phyloP scores from a whole-genome alignment of 106 monocot genomes.

The Platanthera guangdongensis region DNA sequence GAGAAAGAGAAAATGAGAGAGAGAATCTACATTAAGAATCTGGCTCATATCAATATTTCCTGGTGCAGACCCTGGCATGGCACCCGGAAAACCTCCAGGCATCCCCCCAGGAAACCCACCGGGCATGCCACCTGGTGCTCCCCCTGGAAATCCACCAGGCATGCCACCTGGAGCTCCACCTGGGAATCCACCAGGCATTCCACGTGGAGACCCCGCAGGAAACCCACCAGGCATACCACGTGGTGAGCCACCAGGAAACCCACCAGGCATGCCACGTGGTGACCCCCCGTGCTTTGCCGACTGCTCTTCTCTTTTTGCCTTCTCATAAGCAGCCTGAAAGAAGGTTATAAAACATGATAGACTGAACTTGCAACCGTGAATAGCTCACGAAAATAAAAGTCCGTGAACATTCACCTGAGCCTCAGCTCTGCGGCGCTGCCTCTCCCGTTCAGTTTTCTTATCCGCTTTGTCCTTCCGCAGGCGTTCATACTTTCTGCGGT shows the following conservation, averaged over 20 bases:
- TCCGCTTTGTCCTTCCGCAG: conserved; percentile 70
- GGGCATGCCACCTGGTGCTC: conserved; percentile 38
- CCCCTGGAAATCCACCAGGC: conserved; percentile 21
- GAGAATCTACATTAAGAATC: conserved; percentile 69
- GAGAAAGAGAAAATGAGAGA: not conserved
- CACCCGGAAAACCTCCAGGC: conserved; percentile 46
- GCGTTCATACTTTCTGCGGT: conserved; percentile 90
- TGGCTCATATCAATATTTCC: conserved; percentile 91
- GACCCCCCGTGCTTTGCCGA: conserved; percentile 47
- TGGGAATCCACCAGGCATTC: conserved; percentile 26
- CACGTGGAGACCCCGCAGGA: conserved; percentile 49
- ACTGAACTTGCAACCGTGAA: not conserved
- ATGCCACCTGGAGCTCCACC: not conserved
- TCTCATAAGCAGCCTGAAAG: conserved; percentile 89
- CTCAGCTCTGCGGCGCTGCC: conserved; percentile 61
- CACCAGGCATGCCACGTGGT: conserved; percentile 28
- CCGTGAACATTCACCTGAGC: conserved; percentile 54
- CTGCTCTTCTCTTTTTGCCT: conserved; percentile 78
- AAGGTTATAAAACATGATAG: not conserved
- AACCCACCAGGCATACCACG: conserved; percentile 28
- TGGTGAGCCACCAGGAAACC: conserved; percentile 40
- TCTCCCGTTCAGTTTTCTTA: conserved; percentile 64
- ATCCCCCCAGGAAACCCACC: conserved; percentile 30
- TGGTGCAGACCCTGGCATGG: conserved; percentile 54
- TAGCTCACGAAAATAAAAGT: not conserved